A percentile compares a stretch with the other conserved stretches of the same genome.
Evolutionary conservation across 768 basidiomycete genomes (phyloP).

Genomic region (Cystofilobasidium bisporidii): DNA sequence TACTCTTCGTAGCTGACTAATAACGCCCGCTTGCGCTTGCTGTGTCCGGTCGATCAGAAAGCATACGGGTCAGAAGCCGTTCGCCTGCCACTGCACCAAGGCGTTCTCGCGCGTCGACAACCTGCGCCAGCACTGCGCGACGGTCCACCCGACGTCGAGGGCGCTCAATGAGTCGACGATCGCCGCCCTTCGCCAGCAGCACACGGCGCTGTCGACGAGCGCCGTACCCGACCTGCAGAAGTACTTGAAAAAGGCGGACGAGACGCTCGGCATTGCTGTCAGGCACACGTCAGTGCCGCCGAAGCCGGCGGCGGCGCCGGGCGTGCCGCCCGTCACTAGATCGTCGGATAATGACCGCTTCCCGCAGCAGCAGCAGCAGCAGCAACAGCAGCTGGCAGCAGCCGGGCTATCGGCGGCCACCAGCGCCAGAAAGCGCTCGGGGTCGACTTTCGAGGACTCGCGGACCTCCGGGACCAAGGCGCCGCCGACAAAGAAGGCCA

Average conservation of each 20-base stretch:
- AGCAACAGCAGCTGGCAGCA: too few species aligned
- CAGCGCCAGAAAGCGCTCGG: too few species aligned
- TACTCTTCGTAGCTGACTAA: slow-evolving; percentile 27
- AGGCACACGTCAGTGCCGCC: too few species aligned
- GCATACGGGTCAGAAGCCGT: slow-evolving; percentile 95
- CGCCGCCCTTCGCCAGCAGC: slow-evolving; percentile 36
- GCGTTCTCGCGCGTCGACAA: slow-evolving; percentile 95
- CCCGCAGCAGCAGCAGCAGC: too few species aligned
- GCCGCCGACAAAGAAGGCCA: too few species aligned
- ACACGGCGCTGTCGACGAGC: slow-evolving; percentile 31
- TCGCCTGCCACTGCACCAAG: slow-evolving; percentile 89
- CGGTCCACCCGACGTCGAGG: slow-evolving; percentile 82
- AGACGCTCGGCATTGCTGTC: too few species aligned
- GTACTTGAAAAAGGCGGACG: background rate
- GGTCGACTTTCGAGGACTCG: too few species aligned
- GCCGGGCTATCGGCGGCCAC: too few species aligned
- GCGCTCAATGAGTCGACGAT: slow-evolving; percentile 38
- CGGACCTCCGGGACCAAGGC: too few species aligned
- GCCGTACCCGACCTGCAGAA: background rate
- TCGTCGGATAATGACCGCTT: too few species aligned
- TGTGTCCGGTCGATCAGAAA: slow-evolving; percentile 56
- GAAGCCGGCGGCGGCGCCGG: too few species aligned
- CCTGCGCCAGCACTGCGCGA: slow-evolving; percentile 90
- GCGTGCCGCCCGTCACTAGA: too few species aligned
- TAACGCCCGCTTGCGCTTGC: slow-evolving; percentile 6